These are phyloP conservation scores for Teratosphaeria nubilosa DNA, from an alignment of 2,329 filamentous ascomycete species.

Conservation along the genomic window DNA sequence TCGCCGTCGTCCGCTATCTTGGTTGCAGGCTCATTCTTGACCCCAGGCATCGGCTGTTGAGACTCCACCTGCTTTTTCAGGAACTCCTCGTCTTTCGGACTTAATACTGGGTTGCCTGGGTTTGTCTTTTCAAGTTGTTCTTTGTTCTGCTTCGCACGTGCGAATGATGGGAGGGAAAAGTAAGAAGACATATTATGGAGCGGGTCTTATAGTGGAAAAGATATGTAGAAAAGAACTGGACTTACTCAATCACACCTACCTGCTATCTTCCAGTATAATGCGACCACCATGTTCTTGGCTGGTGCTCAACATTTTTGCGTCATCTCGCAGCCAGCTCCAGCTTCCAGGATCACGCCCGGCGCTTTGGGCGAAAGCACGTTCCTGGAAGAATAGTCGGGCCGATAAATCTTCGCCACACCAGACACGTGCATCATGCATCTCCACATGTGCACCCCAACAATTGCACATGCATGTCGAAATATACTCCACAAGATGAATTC, in stretches of 20 bases:
- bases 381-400: too few species aligned
- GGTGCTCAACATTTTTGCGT: neutral
- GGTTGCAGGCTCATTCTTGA: constrained; percentile 9
- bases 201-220: neutral
- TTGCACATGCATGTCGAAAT: too few species aligned
- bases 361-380: too few species aligned
- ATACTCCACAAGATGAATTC: too few species aligned
- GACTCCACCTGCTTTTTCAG: constrained; percentile 28
- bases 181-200: constrained; percentile 20
- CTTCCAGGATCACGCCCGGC: too few species aligned
- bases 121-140: constrained; percentile 27
- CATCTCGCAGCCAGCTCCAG: neutral
- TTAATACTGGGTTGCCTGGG: constrained; percentile 40
- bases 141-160: constrained; percentile 26
- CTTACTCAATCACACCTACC: neutral
- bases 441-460: too few species aligned
- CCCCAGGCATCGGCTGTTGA: constrained; percentile 13
- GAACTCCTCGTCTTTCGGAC: constrained; percentile 52
- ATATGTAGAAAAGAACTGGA: neutral
- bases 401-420: too few species aligned
- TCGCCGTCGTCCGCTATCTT: constrained; percentile 13
- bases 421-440: too few species aligned
- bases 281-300: neutral
- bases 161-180: constrained; percentile 26
- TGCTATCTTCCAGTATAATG: neutral